phyloP scores from a whole-genome alignment of 352 stramenopile genomes.

The Phytophthora constricta region DNA sequence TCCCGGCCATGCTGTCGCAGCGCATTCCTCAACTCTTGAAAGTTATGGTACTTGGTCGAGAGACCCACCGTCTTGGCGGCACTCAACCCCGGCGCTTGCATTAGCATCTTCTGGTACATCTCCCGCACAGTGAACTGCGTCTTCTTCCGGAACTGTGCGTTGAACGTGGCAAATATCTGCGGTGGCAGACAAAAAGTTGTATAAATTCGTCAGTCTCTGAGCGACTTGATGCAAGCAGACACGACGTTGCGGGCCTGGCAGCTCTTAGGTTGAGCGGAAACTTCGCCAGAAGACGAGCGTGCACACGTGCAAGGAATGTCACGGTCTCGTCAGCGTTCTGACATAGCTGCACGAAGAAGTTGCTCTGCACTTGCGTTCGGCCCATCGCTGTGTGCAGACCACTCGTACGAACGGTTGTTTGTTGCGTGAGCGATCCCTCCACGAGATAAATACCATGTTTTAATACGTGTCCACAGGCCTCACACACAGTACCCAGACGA shows the following conservation, averaged over 20 bases:
- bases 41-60: conserved; percentile 51
- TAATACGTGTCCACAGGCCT: conserved; percentile 70
- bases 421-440: conserved; percentile 78
- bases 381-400: conserved; percentile 78
- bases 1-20: conserved; percentile 41
- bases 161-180: conserved; percentile 67
- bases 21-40: conserved; percentile 53
- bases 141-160: conserved; percentile 80
- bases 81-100: conserved; percentile 72
- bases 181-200: conserved; percentile 56
- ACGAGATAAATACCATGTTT: conserved; percentile 88
- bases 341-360: conserved; percentile 85
- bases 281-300: conserved; percentile 64
- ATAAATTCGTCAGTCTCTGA: conserved; percentile 26
- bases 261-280: conserved; percentile 40
- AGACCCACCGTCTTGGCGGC: conserved; percentile 59
- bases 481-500: conserved; percentile 50
- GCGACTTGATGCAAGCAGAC: conserved; percentile 16
- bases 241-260: conserved; percentile 10
- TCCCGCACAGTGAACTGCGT: conserved; percentile 71
- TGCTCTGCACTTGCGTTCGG: conserved; percentile 81
- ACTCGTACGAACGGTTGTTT: conserved; percentile 65
- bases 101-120: conserved; percentile 87
- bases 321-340: conserved; percentile 83
- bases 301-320: conserved; percentile 68